phyloP scores from a whole-genome alignment of 2,329 filamentous ascomycete species.

The Sphaerostilbella broomeana region DNA sequence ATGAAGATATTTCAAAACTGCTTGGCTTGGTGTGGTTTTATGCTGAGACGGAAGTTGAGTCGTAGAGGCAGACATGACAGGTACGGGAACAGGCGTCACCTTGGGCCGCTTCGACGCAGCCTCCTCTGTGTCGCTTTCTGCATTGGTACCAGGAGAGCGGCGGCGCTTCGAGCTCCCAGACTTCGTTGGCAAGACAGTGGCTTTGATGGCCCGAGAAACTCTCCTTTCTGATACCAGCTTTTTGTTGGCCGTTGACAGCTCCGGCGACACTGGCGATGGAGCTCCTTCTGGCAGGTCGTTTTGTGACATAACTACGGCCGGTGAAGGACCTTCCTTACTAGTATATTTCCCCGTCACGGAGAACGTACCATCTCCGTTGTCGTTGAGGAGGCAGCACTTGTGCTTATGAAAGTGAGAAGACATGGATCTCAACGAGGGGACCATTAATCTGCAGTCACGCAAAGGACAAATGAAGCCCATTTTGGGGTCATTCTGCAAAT shows the following conservation, averaged over 20 bases:
- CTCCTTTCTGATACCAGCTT: neutral
- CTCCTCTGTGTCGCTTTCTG: neutral
- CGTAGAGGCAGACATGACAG: too few relatives aligned
- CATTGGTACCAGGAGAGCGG: neutral
- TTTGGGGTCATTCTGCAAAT: conserved; percentile 10
- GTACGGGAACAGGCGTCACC: conserved; percentile 2
- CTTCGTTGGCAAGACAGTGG: too few relatives aligned
- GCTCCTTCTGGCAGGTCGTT: conserved; percentile 17
- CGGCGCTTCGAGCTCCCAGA: conserved; percentile 3
- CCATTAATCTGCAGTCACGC: conserved; percentile 28
- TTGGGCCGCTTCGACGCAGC: conserved; percentile 3
- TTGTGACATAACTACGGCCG: conserved; percentile 25
- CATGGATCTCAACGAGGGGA: conserved; percentile 19
- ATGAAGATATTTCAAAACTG: conserved; percentile 21
- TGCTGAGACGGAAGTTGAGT: too few relatives aligned
- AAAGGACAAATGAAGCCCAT: conserved; percentile 32
- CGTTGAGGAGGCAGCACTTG: conserved; percentile 24
- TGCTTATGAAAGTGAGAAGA: conserved; percentile 12
- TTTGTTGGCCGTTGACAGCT: neutral
- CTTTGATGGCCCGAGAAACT: neutral
- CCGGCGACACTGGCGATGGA: conserved; percentile 11
- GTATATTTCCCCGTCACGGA: conserved; percentile 23
- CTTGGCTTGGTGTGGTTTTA: too few relatives aligned
- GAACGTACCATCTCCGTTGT: conserved; percentile 36
- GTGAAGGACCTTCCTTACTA: conserved; percentile 18